Evolutionary conservation across 2,329 filamentous ascomycete species (phyloP), one percentile per base, ranked within the genome.

Genomic region (Claviceps humidiphila): DNA sequence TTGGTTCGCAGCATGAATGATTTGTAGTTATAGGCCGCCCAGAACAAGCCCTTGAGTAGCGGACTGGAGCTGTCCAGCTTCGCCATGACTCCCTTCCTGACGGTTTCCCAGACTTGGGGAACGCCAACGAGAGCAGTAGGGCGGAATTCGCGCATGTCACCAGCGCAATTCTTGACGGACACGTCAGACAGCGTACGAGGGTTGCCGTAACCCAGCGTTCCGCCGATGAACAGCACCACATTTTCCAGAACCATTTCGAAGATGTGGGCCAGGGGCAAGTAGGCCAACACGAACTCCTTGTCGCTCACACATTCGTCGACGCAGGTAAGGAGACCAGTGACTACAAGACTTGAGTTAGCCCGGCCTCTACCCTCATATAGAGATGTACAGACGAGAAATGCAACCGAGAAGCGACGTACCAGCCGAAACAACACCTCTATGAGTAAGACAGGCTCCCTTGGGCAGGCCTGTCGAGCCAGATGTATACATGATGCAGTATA

Each of bases 231-330:
- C 55, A 98, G 70, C 54, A 86, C 88, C 7, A 91, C 75, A 66
- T 95, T 96, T 71, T 98, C 93, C 58, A 98, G 88, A 54, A 91
- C 86, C 68, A 95, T 93, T 69, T 98, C 93, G 61, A 98, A 82
- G 62, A 97, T 97, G 66, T 98, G 93, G 2, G 93, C 90, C 51
- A 95, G 82, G 1, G 93, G 93, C 14, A 98, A 80, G 68, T 97
- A 98, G 22, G 90, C 89, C 46, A 98, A 78, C 44, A 97, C 75
- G 46, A 79, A 78, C 60, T 98, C 93, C 46, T 78, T 81, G 53
- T 85, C 82, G 55, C 83, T 84, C 49, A 97, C 80, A 61, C 85
- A 85, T 54, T 84, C 81, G 22, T 86, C 87, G 47, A 97, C 82
- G 56, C 88, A 82, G 43, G 78, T 78, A 63, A 84, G 80, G 46